These are phyloP conservation scores for Leccinum ochraceum DNA, from an alignment of 768 basidiomycete genomes.

Conservation along the genomic window DNA sequence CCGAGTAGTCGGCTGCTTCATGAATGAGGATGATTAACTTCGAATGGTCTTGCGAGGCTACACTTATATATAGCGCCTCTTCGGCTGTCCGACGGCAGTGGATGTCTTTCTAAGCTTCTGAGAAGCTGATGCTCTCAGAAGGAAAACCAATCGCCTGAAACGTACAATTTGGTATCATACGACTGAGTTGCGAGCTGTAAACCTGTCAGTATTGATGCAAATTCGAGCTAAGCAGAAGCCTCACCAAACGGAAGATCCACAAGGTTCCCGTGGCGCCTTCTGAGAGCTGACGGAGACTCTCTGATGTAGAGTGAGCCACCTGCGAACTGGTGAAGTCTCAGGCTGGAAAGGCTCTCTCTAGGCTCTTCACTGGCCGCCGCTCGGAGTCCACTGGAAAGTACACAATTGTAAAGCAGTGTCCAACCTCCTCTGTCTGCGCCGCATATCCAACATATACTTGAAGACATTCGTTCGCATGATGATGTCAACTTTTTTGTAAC, in stretches of 20 bases:
- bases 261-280: not conserved
- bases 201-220: not conserved
- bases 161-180: not conserved
- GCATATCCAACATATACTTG: too few relatives aligned
- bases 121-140: not conserved
- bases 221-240: not conserved
- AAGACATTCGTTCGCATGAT: too few relatives aligned
- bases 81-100: not conserved
- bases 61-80: not conserved
- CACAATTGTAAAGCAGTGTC: not conserved
- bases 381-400: not conserved
- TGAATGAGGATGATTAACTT: not conserved
- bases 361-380: not conserved
- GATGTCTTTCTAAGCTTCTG: not conserved
- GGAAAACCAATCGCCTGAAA: not conserved
- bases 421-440: not conserved
- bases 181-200: not conserved
- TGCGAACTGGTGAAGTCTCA: not conserved
- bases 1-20: not conserved
- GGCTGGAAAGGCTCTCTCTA: not conserved
- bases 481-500: too few relatives aligned
- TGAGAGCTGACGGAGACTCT: not conserved
- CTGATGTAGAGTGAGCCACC: not conserved
- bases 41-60: not conserved
- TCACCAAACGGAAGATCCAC: not conserved